Base-by-base conservation (phyloP, 148 eudicot genomes). In the Gaultheria prostrata region DNA sequence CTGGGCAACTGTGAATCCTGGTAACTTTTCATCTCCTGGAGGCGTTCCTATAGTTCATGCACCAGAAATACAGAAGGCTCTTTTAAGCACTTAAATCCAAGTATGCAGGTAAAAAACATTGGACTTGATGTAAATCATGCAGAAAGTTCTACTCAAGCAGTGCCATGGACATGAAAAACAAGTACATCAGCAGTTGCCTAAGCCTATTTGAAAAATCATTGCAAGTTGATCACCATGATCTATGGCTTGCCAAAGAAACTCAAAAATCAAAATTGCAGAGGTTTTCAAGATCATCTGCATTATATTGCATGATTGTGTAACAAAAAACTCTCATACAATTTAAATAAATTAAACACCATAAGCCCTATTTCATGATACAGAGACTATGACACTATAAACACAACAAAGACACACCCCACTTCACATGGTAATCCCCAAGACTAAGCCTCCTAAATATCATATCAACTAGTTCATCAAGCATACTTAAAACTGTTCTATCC, bases 401-500 rank as follows among this genome's bases (percentile, higher is more conserved):
- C 35, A 67, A 67, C 32, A 26, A 65, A 65, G 70, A 65, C 33
- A n/a, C 69, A 21, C 13, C 70, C 70, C 26, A 26, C 32, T 67
- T 30, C 39, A 67, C 39, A 67, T 67, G 35, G 72, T 30, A 67
- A 67, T 17, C 7, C 72, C 18, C 18, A 67, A 14, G 72, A 24
- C 69, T 26, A 28, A 67, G 17, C 35, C 32, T 67, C 35, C 72
- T 26, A 35, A 28, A 67, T 6, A 28, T 67, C 35, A 12, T 28
- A 30, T 67, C 72, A 67, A 14, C 35, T 67, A 28, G 18, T 67
- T 28, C 15, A 65, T 65, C 33, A 24, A 24, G 33, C 30, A 63
- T 28, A 67, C 13, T 86, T 83, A 86, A 21, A 72, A 73, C 21
- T 81, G 50, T 39, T 78, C 85, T 76, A 84, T 12, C 57, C 82